phyloP scores from a whole-genome alignment of 106 monocot species.

The Iris macrosiphon region DNA sequence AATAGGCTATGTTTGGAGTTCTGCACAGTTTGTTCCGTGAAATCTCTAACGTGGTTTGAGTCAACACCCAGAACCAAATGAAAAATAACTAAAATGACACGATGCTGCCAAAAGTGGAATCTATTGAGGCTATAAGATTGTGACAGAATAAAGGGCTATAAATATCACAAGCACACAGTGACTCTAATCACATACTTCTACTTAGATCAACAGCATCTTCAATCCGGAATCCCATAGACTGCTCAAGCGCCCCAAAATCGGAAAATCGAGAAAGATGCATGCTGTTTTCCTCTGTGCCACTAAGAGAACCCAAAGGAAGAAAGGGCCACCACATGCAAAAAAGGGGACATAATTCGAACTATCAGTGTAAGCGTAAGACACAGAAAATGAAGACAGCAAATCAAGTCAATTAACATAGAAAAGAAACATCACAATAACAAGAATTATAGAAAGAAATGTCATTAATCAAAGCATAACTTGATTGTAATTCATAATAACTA shows the following conservation, averaged over 20 bases:
- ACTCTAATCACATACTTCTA: slow-evolving; percentile 18
- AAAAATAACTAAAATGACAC: too few species aligned
- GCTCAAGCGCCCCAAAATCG: slow-evolving; percentile 30
- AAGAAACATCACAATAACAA: neutral
- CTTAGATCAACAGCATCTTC: slow-evolving; percentile 20
- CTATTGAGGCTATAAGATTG: too few species aligned
- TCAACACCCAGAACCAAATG: too few species aligned
- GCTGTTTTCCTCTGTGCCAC: slow-evolving; percentile 28
- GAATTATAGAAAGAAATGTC: neutral
- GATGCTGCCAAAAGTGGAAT: too few species aligned
- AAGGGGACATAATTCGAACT: neutral
- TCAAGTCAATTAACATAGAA: neutral
- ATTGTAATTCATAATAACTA: neutral
- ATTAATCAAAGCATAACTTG: neutral
- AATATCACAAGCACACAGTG: neutral
- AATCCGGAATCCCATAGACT: slow-evolving; percentile 32
- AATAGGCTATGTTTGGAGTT: too few species aligned
- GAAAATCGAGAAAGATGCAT: slow-evolving; percentile 33
- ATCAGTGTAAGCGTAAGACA: neutral
- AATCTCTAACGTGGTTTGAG: too few species aligned
- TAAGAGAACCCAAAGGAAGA: slow-evolving; percentile 8
- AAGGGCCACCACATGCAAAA: neutral
- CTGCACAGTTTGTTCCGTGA: too few species aligned
- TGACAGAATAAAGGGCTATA: neutral
- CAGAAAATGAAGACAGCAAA: neutral